phyloP scores from a whole-genome alignment of 495 filamentous ascomycete species.

The Penicillium desertorum region DNA sequence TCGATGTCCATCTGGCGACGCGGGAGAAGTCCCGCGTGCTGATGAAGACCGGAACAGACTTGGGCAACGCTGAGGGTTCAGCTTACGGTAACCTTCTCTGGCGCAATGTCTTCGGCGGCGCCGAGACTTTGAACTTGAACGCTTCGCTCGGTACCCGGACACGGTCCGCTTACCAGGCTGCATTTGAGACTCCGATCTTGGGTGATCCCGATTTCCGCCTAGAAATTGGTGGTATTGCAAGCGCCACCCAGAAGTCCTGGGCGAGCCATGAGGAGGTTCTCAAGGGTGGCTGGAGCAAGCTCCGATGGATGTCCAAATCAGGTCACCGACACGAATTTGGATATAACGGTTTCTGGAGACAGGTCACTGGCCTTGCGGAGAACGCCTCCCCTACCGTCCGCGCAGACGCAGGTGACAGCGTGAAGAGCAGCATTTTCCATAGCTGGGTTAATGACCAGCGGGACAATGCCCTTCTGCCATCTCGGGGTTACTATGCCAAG shows the following conservation, averaged over 20 bases:
- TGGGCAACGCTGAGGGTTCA: constrained; percentile 87
- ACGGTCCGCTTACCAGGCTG: constrained; percentile 80
- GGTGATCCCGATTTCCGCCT: constrained; percentile 77
- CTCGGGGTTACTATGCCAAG: constrained; percentile 74
- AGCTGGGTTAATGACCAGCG: constrained; percentile 75
- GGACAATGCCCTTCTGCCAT: constrained; percentile 80
- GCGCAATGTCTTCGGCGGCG: constrained; percentile 93
- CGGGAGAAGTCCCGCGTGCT: constrained; percentile 75
- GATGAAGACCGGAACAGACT: constrained; percentile 87
- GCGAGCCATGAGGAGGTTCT: constrained; percentile 89
- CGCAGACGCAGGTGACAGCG: constrained; percentile 82
- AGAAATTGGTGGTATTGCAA: constrained; percentile 73
- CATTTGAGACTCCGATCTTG: constrained; percentile 75
- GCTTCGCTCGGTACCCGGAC: constrained; percentile 87
- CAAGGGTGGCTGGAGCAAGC: constrained; percentile 73
- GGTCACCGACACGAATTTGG: constrained; percentile 70
- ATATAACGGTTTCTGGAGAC: constrained; percentile 82
- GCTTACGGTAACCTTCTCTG: constrained; percentile 80
- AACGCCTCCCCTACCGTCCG: constrained; percentile 78
- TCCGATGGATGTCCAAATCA: constrained; percentile 64
- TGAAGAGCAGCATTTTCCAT: constrained; percentile 83
- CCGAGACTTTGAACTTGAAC: constrained; percentile 82
- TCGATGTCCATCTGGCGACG: constrained; percentile 73
- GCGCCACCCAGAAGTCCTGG: constrained; percentile 81
- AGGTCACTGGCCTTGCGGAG: constrained; percentile 72